Base-by-base conservation (phyloP, 139 green algal species). In the Chlamydomonas eustigma region DNA sequence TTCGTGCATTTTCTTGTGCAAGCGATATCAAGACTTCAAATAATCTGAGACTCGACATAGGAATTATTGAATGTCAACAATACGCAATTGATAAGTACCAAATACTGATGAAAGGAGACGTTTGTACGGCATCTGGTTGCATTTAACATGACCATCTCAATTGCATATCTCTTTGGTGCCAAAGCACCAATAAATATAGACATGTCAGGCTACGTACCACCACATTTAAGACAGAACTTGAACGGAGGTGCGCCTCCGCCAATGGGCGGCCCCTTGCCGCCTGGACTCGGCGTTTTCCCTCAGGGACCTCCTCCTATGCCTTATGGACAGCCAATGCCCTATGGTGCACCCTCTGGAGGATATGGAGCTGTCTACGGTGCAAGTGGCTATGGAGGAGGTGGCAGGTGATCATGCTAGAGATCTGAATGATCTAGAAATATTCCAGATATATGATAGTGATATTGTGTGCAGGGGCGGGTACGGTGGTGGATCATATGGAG, bases 401-500 rank as follows among this genome's bases (percentile, higher is more conserved):
- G 78, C 34, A 72, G 71, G n/a, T n/a, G n/a, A n/a, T n/a, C n/a
- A n/a, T n/a, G n/a, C 44, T 39, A 64, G 51, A 76, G 3, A n/a
- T n/a, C n/a, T 58, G 44, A 18, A 12, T 12, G 44, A 58, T 28
- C 12, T 12, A 28, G 44, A 18, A 18, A 28, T 58, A 28, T 58
- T 58, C 44, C 18, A 28, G 44, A 58, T 58, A 12, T 58, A 18
- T 18, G 12, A 18, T 58, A 12, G 18, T 58, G 44, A 58, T 12
- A 12, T 58, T 18, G 44, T 58, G 12, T 58, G 12, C 18, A 58
- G 44, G 44, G 65, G 39, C 28, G 73, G 74, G 30, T 79, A 79
- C 52, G 77, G 71, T 32, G 80, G 87, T 34, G 80, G 83, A 38
- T 79, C 74, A 51, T 83, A 85, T 44, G 39, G 82, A 39, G 3